These are phyloP conservation scores for Colletotrichum destructivum DNA, from an alignment of 2,329 filamentous ascomycete genomes.

Conservation along the genomic window DNA sequence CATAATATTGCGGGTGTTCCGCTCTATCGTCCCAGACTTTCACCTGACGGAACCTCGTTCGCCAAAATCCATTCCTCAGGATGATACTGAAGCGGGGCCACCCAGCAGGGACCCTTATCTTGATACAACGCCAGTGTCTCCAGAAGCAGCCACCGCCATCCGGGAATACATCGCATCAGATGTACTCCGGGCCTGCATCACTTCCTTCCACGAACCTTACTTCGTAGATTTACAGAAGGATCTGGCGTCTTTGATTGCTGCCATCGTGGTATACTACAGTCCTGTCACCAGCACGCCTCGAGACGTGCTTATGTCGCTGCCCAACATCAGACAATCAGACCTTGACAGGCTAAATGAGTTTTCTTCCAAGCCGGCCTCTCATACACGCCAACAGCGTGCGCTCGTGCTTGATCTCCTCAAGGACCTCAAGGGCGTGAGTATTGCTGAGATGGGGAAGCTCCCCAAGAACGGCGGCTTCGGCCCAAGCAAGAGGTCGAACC, in stretches of 20 bases:
- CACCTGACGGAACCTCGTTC: constrained; percentile 49
- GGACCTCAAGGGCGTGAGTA: constrained; percentile 89
- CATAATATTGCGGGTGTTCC: constrained; percentile 88
- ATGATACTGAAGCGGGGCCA: constrained; percentile 43
- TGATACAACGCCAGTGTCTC: constrained; percentile 64
- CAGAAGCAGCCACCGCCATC: constrained; percentile 75
- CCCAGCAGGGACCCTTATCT: constrained; percentile 40
- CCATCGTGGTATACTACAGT: constrained; percentile 85
- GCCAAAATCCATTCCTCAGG: constrained; percentile 50
- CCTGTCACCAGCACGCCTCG: constrained; percentile 79
- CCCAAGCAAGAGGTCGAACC: constrained; percentile 60
- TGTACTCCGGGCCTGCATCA: constrained; percentile 90
- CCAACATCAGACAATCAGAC: constrained; percentile 79
- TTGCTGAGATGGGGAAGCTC: constrained; percentile 94
- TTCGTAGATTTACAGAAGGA: constrained; percentile 98
- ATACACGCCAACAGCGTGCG: constrained; percentile 83
- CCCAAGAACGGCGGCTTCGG: constrained; percentile 64
- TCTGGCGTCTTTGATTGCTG: constrained; percentile 87
- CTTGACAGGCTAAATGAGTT: constrained; percentile 76
- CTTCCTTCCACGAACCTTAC: constrained; percentile 92
- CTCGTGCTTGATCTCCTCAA: constrained; percentile 88
- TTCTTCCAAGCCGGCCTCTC: constrained; percentile 70
- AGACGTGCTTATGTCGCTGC: constrained; percentile 83
- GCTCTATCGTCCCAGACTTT: constrained; percentile 88
- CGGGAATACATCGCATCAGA: constrained; percentile 92